Conservation (phyloP, 108 stramenopile species). For the Tribonema minus region DNA sequence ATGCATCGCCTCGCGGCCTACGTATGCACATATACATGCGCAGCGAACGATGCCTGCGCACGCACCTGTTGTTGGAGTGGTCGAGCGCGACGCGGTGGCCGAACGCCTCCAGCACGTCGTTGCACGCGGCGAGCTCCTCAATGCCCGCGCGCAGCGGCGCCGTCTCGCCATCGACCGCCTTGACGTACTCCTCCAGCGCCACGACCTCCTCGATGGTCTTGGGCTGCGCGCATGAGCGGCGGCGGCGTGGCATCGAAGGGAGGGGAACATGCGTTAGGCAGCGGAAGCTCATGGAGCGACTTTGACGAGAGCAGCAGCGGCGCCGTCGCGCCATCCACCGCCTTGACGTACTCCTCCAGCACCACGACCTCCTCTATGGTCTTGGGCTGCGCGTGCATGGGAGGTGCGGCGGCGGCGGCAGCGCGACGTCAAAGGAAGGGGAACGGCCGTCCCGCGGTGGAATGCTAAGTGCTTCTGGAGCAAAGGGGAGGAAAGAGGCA, state of each 20-base stretch:
- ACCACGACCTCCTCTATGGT: constrained; percentile 61
- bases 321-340: constrained; percentile 7
- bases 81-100: background rate
- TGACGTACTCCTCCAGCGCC: constrained; percentile 51
- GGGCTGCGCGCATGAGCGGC: constrained; percentile 37
- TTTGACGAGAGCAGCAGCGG: constrained; percentile 44
- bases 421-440: constrained; percentile 38
- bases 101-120: constrained; percentile 43
- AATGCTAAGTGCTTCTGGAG: constrained; percentile 49
- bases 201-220: constrained; percentile 62
- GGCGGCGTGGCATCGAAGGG: constrained; percentile 41
- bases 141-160: constrained; percentile 18
- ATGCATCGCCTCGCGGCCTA: too few relatives aligned
- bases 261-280: constrained; percentile 24
- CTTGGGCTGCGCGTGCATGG: constrained; percentile 27
- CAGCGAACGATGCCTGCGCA: too few relatives aligned
- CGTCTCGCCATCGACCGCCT: constrained; percentile 15
- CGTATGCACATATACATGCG: too few relatives aligned
- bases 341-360: constrained; percentile 50
- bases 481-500: constrained; percentile 15
- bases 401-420: constrained; percentile 42
- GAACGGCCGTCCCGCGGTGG: constrained; percentile 24
- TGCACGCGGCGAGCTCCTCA: constrained; percentile 47
- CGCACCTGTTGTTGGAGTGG: too few relatives aligned
- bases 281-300: constrained; percentile 9